Base-by-base conservation (phyloP, 352 stramenopile genomes). In the Pythium myriotylum region DNA sequence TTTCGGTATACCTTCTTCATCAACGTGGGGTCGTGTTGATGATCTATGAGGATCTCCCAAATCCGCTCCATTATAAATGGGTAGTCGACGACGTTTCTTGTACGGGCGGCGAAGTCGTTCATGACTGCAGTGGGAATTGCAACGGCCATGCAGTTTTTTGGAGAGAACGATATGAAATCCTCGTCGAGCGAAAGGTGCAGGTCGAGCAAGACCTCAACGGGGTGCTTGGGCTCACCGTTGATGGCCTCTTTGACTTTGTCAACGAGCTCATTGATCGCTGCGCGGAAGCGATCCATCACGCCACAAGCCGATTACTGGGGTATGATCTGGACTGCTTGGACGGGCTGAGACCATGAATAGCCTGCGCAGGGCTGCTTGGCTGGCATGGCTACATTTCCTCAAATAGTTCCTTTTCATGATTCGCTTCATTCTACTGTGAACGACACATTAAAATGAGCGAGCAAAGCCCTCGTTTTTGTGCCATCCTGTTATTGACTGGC, bases 31-130 rank as follows among this genome's bases (percentile, higher is more conserved):
- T 89, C 70, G 40, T 82, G 56, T 41, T 90, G 70, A 14, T 76
- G 59, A 20, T 91, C 72, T 2, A 91, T 76, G 27, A 87, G 63
- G 50, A 89, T 74, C 24, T 86, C 77, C 82, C 84, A 91, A 32
- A 94, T 75, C 24, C 82, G 79, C 20, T 68, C 65, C 61, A 91
- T 71, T 19, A 94, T 94, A 67, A 76, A 84, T 12, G 76, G 76
- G 52, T 84, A 89, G 61, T 94, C 84, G 4, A 92, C 81, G 16
- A 88, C 69, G 54, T 93, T 93, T 39, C 77, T 74, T 2, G 80
- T 89, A 27, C 82, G 68, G 4, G 82, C 81, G 4, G 81, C 77
- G 35, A 94, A 64, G 29, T 92, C 81, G 23, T 76, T 82, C 61
- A 91, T 64, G 13, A 76, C 68, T 17, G 55, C 77, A 8, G 79